These are phyloP conservation scores for Centaurea solstitialis DNA, from an alignment of 129 eudicot genomes.

Conservation along the genomic window DNA sequence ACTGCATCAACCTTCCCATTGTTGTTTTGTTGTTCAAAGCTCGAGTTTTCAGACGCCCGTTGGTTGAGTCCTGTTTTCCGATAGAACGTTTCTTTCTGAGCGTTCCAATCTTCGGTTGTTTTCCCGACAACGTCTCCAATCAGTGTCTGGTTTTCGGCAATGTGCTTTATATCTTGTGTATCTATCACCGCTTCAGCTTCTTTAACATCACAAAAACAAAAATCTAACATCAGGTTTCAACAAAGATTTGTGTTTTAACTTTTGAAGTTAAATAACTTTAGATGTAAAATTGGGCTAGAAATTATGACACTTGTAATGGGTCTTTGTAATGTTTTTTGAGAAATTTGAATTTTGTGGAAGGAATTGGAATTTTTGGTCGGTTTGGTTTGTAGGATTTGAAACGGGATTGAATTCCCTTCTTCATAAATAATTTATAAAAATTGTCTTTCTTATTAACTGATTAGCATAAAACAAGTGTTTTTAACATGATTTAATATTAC, in stretches of 20 bases:
- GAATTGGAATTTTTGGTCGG: too few relatives aligned
- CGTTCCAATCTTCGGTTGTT: slow-evolving; percentile 57
- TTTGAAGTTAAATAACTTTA: neutral
- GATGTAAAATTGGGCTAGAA: neutral
- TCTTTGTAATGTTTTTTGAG: too few relatives aligned
- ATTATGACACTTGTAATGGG: neutral
- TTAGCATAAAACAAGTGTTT: too few relatives aligned
- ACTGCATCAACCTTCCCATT: slow-evolving; percentile 12
- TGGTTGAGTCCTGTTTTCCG: slow-evolving; percentile 47
- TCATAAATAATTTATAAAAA: too few relatives aligned
- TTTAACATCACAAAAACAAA: slow-evolving; percentile 24
- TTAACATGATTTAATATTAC: too few relatives aligned
- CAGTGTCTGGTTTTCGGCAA: slow-evolving; percentile 49
- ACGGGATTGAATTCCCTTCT: too few relatives aligned
- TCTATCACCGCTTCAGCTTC: slow-evolving; percentile 63
- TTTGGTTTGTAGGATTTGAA: too few relatives aligned
- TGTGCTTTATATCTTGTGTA: slow-evolving; percentile 70
- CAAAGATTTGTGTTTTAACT: neutral
- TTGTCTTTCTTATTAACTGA: too few relatives aligned
- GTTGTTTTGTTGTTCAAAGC: slow-evolving; percentile 16
- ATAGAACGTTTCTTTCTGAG: slow-evolving; percentile 50
- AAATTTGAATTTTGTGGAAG: too few relatives aligned
- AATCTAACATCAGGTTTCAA: neutral
- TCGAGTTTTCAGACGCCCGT: slow-evolving; percentile 4
- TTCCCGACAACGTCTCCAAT: slow-evolving; percentile 73